Evolutionary conservation across 495 filamentous ascomycete genomes (phyloP).

Genomic region (Aspergillus affinis): DNA sequence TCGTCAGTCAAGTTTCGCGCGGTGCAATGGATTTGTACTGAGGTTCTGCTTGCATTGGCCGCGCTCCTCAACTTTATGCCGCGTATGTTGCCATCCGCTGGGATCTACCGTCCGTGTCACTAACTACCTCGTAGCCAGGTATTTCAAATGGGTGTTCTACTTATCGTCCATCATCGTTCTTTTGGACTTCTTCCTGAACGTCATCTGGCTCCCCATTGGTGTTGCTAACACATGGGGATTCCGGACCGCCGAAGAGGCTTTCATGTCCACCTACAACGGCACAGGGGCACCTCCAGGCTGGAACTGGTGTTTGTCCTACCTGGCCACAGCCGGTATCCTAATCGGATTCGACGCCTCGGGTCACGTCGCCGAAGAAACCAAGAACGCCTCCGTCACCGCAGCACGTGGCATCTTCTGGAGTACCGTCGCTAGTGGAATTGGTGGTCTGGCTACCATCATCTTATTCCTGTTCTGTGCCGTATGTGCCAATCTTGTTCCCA

Average conservation of each 20-base stretch:
- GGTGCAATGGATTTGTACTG: slow-evolving; percentile 56
- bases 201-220: slow-evolving; percentile 59
- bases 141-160: slow-evolving; percentile 49
- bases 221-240: slow-evolving; percentile 53
- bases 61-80: slow-evolving; percentile 46
- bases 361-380: slow-evolving; percentile 58
- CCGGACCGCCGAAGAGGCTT: slow-evolving; percentile 52
- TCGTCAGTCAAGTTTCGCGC: slow-evolving; percentile 52
- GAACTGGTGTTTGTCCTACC: slow-evolving; percentile 61
- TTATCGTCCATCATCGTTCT: slow-evolving; percentile 48
- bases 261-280: slow-evolving; percentile 58
- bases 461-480: slow-evolving; percentile 57
- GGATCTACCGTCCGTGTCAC: not conserved
- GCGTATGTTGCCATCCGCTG: slow-evolving; percentile 28
- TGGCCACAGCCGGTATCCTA: slow-evolving; percentile 57
- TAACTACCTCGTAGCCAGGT: slow-evolving; percentile 32
- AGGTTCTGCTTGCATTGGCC: slow-evolving; percentile 47
- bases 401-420: slow-evolving; percentile 58
- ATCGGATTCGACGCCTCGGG: slow-evolving; percentile 59
- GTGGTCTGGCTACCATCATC: slow-evolving; percentile 52
- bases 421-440: slow-evolving; percentile 50
- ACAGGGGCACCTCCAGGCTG: slow-evolving; percentile 54
- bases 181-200: slow-evolving; percentile 54
- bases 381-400: slow-evolving; percentile 53
- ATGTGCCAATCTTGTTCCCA: slow-evolving; percentile 13